These are phyloP conservation scores for Aschersonia sp. DNA, from an alignment of 2,329 filamentous ascomycete species.

Conservation along the genomic window DNA sequence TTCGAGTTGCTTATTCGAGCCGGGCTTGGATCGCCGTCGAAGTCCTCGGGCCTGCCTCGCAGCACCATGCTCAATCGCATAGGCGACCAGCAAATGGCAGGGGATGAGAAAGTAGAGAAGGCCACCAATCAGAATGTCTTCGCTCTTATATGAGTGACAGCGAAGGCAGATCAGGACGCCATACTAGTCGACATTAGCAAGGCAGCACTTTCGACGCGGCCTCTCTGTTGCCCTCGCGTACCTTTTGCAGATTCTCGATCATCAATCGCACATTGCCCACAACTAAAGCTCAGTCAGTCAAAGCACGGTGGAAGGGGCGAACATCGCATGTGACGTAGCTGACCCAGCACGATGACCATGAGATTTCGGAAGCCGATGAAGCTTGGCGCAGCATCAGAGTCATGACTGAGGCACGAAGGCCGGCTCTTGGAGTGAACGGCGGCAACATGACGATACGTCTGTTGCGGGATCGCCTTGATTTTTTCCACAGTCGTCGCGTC, in stretches of 20 bases:
- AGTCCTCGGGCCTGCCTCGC: conserved; percentile 62
- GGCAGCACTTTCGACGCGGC: no score
- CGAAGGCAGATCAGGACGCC: conserved; percentile 84
- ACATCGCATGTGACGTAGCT: conserved; percentile 7
- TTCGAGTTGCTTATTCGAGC: conserved; percentile 28
- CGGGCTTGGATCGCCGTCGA: conserved; percentile 37
- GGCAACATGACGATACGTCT: conserved; percentile 82
- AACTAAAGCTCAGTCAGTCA: conserved; percentile 33
- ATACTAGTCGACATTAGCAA: conserved; percentile 42
- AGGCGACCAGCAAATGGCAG: conserved; percentile 79
- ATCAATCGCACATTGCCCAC: conserved; percentile 87
- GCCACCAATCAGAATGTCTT: conserved; percentile 62
- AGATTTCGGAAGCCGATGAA: conserved; percentile 92
- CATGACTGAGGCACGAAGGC: conserved; percentile 75
- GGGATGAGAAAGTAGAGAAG: conserved; percentile 78
- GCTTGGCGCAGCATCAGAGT: conserved; percentile 59
- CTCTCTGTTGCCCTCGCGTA: conserved; percentile 15
- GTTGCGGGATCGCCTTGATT: conserved; percentile 13
- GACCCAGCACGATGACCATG: conserved; percentile 85
- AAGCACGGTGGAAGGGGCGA: not conserved
- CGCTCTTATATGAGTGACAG: conserved; percentile 72
- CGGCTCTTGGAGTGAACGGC: conserved; percentile 62
- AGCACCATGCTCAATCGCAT: conserved; percentile 74
- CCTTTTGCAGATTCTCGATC: conserved; percentile 95
- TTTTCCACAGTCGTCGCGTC: conserved; percentile 10